phyloP scores from a whole-genome alignment of 371 early-diverging fungal species.

The Sporodiniella umbellata region DNA sequence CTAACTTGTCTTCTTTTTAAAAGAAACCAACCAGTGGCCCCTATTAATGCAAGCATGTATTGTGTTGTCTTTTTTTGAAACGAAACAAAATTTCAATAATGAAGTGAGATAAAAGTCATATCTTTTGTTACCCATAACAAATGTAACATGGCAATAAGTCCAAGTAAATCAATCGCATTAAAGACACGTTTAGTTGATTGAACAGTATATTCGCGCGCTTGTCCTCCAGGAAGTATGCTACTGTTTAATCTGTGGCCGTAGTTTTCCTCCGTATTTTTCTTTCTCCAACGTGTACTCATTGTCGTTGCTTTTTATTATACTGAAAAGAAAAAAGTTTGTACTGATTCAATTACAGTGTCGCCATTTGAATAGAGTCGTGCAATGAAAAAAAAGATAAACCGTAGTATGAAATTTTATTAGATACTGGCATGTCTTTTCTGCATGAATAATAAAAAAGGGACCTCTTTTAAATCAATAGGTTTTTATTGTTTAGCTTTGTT shows the following conservation, averaged over 20 bases:
- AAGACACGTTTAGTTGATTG: background rate
- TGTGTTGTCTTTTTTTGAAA: background rate
- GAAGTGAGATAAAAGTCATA: too few species aligned
- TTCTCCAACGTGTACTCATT: background rate
- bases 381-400: too few species aligned
- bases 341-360: too few species aligned
- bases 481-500: too few species aligned
- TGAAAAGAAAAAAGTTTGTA: too few species aligned
- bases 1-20: conserved; percentile 4
- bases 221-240: conserved; percentile 7
- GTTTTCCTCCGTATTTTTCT: background rate
- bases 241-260: background rate
- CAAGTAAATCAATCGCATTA: background rate
- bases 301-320: too few species aligned
- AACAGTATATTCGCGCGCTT: conserved; percentile 15
- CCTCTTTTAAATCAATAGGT: too few species aligned
- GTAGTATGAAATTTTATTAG: too few species aligned
- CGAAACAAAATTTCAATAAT: too few species aligned
- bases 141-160: background rate
- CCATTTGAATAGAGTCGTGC: too few species aligned
- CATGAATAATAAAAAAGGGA: too few species aligned
- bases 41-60: background rate
- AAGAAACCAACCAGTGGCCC: conserved; percentile 2
- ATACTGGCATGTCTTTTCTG: too few species aligned
- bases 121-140: background rate